Percentiles rank a stretch among this genome's conserved stretches.
Evolutionary conservation across 345 rosid species (phyloP).

Genomic region (Eutrema yunnanense): DNA sequence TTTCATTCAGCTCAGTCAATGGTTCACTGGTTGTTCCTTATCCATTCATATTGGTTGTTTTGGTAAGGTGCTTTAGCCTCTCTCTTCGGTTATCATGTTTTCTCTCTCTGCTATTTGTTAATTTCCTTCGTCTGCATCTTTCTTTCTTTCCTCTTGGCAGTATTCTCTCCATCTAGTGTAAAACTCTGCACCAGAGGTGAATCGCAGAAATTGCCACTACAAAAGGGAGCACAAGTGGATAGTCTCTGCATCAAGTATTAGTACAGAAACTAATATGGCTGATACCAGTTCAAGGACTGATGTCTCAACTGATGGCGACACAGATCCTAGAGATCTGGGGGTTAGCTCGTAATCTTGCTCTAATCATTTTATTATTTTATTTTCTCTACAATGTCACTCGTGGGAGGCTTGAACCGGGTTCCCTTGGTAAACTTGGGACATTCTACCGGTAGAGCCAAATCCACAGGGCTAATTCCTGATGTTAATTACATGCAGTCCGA

Average conservation of each 20-base stretch:
- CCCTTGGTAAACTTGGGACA: conserved; percentile 10
- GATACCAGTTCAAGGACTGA: conserved; percentile 89
- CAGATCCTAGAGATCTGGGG: conserved; percentile 78
- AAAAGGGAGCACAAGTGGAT: conserved; percentile 36
- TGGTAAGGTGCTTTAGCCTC: conserved; percentile 8
- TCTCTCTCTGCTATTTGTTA: background rate
- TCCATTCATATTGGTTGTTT: conserved; percentile 13
- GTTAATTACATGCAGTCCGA: conserved; percentile 50
- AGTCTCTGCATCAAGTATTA: conserved; percentile 42
- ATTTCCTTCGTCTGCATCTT: background rate
- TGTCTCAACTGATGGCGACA: conserved; percentile 72
- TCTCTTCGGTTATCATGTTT: background rate
- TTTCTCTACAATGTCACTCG: conserved; percentile 19
- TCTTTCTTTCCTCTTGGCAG: conserved; percentile 7
- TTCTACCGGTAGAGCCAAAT: conserved; percentile 1
- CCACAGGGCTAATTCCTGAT: conserved; percentile 9
- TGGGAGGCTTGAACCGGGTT: conserved; percentile 13
- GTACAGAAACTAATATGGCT: conserved; percentile 53
- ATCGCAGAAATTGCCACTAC: conserved; percentile 13
- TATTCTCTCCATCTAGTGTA: conserved; percentile 3
- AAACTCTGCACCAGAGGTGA: conserved; percentile 5
- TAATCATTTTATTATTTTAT: conserved; percentile 19
- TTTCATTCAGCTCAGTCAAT: conserved; percentile 10
- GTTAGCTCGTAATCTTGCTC: conserved; percentile 37
- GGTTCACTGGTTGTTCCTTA: conserved; percentile 23